A percentile compares a stretch with the other conserved stretches of the same genome.
These are phyloP conservation scores for Nicotiana benthamiana DNA, from an alignment of 257 asterid species.

Conservation along the genomic window DNA sequence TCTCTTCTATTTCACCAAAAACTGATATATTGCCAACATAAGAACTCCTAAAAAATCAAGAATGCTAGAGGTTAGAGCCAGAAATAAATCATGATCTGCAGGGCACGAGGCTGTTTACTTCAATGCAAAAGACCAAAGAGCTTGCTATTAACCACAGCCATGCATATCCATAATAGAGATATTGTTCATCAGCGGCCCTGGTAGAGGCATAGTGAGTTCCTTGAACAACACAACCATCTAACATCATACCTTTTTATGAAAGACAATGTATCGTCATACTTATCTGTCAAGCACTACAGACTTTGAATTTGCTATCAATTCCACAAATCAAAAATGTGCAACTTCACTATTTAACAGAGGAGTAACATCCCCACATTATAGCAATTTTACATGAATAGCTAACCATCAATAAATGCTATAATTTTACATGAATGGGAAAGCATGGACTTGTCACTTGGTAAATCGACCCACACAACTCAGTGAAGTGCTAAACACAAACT, in stretches of 20 bases:
- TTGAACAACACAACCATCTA: background rate
- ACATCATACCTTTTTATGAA: background rate
- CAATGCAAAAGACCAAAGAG: background rate
- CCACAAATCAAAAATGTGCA: background rate
- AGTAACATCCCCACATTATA: background rate
- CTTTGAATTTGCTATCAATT: background rate
- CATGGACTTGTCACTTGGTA: background rate
- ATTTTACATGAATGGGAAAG: background rate
- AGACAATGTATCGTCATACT: background rate
- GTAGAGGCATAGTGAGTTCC: background rate
- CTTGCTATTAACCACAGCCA: background rate
- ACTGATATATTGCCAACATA: slow-evolving; percentile 65
- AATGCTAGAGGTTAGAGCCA: slow-evolving; percentile 11
- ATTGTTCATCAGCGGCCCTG: background rate
- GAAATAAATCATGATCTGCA: slow-evolving; percentile 3
- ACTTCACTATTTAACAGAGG: background rate
- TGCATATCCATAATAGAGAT: background rate
- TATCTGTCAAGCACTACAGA: background rate
- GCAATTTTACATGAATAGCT: background rate
- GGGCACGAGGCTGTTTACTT: slow-evolving; percentile 5
- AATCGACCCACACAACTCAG: background rate
- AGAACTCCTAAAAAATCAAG: slow-evolving; percentile 52
- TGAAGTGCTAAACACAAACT: background rate
- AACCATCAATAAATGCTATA: too few species aligned
- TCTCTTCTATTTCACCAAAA: slow-evolving; percentile 66